Conservation (phyloP, 148 eudicot species). For the Persicaria maculosa region DNA sequence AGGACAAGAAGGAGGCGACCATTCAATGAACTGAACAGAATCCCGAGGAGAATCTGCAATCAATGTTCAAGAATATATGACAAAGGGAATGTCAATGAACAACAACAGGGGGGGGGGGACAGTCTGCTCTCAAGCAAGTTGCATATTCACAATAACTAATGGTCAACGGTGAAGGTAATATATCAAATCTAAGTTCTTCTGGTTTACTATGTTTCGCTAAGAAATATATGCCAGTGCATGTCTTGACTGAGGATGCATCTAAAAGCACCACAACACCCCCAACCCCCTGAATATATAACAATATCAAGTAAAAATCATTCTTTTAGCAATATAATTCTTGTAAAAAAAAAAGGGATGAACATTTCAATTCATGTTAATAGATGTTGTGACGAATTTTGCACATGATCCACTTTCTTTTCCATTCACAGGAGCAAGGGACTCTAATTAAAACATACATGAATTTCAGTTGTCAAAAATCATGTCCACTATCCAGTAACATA, state of each 20-base stretch:
- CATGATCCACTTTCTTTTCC: neutral
- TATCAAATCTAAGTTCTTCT: neutral
- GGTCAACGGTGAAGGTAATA: neutral
- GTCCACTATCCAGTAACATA: neutral
- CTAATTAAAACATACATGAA: neutral
- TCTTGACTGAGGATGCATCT: neutral
- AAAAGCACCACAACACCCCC: neutral
- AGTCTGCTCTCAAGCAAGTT: neutral
- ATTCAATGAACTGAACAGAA: slow-evolving; percentile 95
- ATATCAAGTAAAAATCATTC: neutral
- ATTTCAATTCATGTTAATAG: neutral
- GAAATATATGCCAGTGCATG: neutral
- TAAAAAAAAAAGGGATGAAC: neutral
- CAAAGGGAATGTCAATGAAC: neutral
- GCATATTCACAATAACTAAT: neutral
- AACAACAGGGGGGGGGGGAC: neutral
- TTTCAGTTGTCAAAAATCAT: neutral
- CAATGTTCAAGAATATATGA: slow-evolving; percentile 8
- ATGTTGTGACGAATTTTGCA: neutral
- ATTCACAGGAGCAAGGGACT: neutral
- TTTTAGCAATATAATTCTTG: neutral
- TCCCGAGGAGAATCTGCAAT: slow-evolving; percentile 89
- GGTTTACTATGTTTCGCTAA: slow-evolving; percentile 1
- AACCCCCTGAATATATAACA: neutral
- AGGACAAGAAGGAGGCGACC: slow-evolving; percentile 95